A percentile compares a stretch with the other conserved stretches of the same genome.
These are phyloP conservation scores for Metschnikowia amazonensis DNA, from an alignment of 805 yeast species.

Conservation along the genomic window DNA sequence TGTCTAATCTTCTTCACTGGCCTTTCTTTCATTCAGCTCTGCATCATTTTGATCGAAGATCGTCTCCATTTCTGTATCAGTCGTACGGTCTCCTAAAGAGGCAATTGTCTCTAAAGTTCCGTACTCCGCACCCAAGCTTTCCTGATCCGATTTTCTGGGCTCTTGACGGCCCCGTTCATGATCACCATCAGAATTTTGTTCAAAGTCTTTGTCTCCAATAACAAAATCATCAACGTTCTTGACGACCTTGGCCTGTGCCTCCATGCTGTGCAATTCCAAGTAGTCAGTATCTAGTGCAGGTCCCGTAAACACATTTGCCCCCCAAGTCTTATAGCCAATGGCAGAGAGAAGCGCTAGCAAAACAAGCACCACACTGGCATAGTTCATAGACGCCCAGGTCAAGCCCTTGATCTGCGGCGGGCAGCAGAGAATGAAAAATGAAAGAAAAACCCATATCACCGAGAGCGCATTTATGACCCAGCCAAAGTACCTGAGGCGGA, in stretches of 20 bases:
- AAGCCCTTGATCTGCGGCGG: constrained; percentile 56
- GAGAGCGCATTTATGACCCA: constrained; percentile 60
- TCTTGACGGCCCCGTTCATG: no score
- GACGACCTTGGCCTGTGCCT: constrained; percentile 18
- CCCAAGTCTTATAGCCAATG: constrained; percentile 59
- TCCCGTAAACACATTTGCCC: constrained; percentile 56
- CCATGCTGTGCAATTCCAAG: constrained; percentile 34
- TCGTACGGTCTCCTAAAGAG: background rate
- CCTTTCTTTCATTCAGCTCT: background rate
- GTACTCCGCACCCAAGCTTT: background rate
- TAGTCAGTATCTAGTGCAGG: constrained; percentile 52
- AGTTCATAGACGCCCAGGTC: constrained; percentile 48
- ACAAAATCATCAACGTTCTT: constrained; percentile 7
- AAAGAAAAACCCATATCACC: constrained; percentile 55
- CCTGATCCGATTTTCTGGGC: background rate
- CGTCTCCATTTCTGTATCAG: background rate
- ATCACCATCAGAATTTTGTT: no score
- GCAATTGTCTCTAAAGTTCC: background rate
- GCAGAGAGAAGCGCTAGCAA: constrained; percentile 45
- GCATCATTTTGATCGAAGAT: background rate
- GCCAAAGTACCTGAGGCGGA: constrained; percentile 60
- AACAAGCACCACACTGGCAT: constrained; percentile 61
- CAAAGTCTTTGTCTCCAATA: constrained; percentile 7
- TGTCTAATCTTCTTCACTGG: background rate
- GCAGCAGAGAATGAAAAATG: constrained; percentile 60